phyloP scores from a whole-genome alignment of 495 filamentous ascomycete species.

The Penicillium pulvis region DNA sequence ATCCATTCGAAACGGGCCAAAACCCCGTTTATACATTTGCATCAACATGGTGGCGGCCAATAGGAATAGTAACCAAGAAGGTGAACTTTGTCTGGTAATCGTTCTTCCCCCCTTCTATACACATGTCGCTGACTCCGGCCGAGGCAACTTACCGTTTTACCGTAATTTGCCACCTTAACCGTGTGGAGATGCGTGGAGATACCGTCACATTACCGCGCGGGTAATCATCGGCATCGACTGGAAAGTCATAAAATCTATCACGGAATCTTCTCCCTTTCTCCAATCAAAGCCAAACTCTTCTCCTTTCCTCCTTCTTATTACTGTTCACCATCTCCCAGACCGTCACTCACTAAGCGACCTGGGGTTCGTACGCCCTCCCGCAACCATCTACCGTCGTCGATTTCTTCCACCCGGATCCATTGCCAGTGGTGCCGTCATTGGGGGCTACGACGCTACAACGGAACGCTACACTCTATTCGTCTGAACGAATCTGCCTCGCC shows the following conservation, averaged over 20 bases:
- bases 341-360: conserved; percentile 3
- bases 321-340: not conserved
- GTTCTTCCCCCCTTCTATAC: not conserved
- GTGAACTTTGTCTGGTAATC: not conserved
- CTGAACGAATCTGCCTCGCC: not conserved
- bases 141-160: conserved; percentile 4
- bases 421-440: conserved; percentile 1
- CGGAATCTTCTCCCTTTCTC: conserved; percentile 1
- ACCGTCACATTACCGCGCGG: conserved; percentile 7
- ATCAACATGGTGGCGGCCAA: conserved; percentile 4
- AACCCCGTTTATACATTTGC: not conserved
- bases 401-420: not conserved
- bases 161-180: conserved; percentile 7
- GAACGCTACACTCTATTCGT: not conserved
- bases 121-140: conserved; percentile 2
- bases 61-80: not conserved
- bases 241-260: not conserved
- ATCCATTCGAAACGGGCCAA: not conserved
- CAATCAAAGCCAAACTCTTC: not conserved
- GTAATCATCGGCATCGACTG: conserved; percentile 7
- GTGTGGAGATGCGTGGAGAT: conserved; percentile 6
- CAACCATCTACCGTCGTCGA: too few relatives aligned
- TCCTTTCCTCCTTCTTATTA: not conserved
- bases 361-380: not conserved
- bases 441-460: not conserved